Evolutionary conservation across 2,329 filamentous ascomycete species (phyloP).

Genomic region (Macrophomina pseudophaseolina): DNA sequence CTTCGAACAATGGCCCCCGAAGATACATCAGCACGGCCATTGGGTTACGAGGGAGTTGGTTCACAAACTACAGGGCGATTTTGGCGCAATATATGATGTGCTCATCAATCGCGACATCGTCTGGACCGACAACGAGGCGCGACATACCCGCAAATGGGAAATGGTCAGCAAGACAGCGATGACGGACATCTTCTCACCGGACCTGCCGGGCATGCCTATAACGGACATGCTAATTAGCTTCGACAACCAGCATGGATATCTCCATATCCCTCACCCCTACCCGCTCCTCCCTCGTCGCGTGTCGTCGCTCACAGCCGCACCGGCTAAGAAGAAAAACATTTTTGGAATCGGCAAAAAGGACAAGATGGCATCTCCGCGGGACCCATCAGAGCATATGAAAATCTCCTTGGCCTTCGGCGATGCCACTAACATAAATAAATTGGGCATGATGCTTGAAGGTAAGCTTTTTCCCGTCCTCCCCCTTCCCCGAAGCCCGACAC

Average conservation of each 20-base stretch:
- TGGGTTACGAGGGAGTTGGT: conserved; percentile 68
- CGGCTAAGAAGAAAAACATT: conserved; percentile 42
- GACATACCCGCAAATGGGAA: conserved; percentile 68
- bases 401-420: conserved; percentile 47
- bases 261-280: conserved; percentile 63
- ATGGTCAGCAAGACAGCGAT: conserved; percentile 50
- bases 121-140: conserved; percentile 68
- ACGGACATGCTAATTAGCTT: conserved; percentile 70
- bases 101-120: conserved; percentile 69
- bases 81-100: conserved; percentile 72
- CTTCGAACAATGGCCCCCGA: conserved; percentile 68
- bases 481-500: not conserved
- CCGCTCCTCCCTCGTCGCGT: conserved; percentile 62
- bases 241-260: conserved; percentile 65
- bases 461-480: conserved; percentile 22
- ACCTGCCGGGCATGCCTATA: conserved; percentile 62
- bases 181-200: conserved; percentile 46
- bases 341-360: conserved; percentile 43
- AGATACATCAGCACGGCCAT: conserved; percentile 33
- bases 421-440: conserved; percentile 48
- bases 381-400: conserved; percentile 47
- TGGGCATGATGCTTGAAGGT: conserved; percentile 45
- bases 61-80: conserved; percentile 66
- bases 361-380: conserved; percentile 41
- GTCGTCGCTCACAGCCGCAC: conserved; percentile 31